Conservation (phyloP, 768 basidiomycete species). For the Pisolithus marmoratus region DNA sequence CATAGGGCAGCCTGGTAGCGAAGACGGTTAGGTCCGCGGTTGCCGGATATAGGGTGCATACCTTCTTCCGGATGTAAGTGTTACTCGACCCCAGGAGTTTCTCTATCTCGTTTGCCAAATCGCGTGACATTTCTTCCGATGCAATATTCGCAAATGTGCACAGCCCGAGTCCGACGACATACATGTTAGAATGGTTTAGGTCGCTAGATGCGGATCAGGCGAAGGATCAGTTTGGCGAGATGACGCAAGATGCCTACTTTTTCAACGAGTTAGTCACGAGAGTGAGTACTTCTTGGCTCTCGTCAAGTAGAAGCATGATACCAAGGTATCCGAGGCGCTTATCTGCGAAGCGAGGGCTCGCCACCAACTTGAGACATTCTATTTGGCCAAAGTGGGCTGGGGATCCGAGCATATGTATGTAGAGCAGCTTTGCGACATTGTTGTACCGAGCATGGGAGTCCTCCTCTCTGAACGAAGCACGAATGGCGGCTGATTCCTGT, state of each 20-base stretch:
- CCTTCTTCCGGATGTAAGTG: constrained; percentile 99
- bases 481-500: constrained; percentile 95
- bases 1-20: constrained; percentile 82
- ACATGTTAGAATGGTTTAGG: constrained; percentile 99
- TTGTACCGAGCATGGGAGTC: constrained; percentile 93
- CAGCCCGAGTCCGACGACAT: constrained; percentile 92
- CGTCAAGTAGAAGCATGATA: constrained; percentile 95
- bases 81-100: constrained; percentile 96
- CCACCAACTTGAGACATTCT: constrained; percentile 91
- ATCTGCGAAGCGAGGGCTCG: constrained; percentile 92
- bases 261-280: constrained; percentile 97
- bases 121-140: constrained; percentile 98
- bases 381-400: constrained; percentile 99
- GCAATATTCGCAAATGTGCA: constrained; percentile 99
- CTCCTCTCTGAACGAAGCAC: constrained; percentile 95
- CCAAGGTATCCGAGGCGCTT: constrained; percentile 95
- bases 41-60: constrained; percentile 21
- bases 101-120: constrained; percentile 96
- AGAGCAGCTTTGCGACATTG: constrained; percentile 96
- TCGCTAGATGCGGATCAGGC: constrained; percentile 52
- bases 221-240: background rate
- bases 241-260: constrained; percentile 55
- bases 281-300: constrained; percentile 96
- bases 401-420: constrained; percentile 98
- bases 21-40: background rate